Evolutionary conservation across 202 grass and related monocot genomes (phyloP).

Genomic region (Schoenoplectus tabernaemontani): DNA sequence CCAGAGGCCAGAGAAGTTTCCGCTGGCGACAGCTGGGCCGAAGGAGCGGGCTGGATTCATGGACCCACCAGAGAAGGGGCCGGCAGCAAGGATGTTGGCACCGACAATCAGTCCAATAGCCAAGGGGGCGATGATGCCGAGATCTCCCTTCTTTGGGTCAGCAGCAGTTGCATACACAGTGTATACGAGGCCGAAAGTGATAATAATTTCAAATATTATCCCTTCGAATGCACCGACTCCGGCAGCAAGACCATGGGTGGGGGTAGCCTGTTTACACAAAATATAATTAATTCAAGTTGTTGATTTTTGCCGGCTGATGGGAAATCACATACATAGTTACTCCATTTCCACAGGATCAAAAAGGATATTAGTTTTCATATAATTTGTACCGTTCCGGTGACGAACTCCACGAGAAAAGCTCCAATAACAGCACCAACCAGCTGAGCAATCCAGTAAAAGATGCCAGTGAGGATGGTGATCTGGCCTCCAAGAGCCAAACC

Average conservation of each 20-base stretch:
- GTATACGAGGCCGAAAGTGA: constrained; percentile 67
- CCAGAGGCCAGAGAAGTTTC: constrained; percentile 52
- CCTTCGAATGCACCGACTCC: constrained; percentile 53
- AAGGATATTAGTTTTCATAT: not conserved
- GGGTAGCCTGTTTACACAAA: constrained; percentile 28
- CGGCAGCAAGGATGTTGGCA: constrained; percentile 74
- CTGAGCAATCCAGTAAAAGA: constrained; percentile 75
- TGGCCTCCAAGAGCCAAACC: constrained; percentile 63
- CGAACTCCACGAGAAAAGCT: constrained; percentile 41
- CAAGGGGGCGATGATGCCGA: constrained; percentile 77
- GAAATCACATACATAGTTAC: not conserved
- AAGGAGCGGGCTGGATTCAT: constrained; percentile 85
- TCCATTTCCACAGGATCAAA: not conserved
- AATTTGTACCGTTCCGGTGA: constrained; percentile 44
- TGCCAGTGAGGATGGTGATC: constrained; percentile 63
- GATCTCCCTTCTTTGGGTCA: constrained; percentile 64
- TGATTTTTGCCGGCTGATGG: not conserved
- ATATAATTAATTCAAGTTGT: not conserved
- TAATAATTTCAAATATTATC: constrained; percentile 55
- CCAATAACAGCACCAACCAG: constrained; percentile 56
- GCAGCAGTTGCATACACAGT: constrained; percentile 73
- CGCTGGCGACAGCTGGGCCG: constrained; percentile 53
- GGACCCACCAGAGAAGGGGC: constrained; percentile 72
- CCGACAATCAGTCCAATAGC: constrained; percentile 81
- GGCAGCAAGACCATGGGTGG: constrained; percentile 43